Percentiles rank a stretch among this genome's conserved stretches.
These are phyloP conservation scores for Entonaema liquescens DNA, from an alignment of 495 filamentous ascomycete genomes.

Conservation along the genomic window DNA sequence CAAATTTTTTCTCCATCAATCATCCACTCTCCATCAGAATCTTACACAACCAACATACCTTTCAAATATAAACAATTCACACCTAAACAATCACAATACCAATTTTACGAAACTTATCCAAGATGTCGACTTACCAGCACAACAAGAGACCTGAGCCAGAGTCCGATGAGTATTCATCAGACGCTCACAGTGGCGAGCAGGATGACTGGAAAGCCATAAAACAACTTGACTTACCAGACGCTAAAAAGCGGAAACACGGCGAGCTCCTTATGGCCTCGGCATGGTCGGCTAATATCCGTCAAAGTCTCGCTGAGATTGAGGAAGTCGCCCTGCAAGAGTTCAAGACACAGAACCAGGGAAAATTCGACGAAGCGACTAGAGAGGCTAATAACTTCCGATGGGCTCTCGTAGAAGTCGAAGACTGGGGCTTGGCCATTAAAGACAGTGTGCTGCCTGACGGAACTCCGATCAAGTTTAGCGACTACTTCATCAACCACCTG, in stretches of 20 bases:
- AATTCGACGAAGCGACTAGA: not conserved
- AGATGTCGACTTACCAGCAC: not conserved
- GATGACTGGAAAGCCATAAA: not conserved
- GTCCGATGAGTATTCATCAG: not conserved
- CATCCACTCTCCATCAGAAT: not conserved
- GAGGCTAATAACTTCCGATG: not conserved
- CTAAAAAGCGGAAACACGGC: not conserved
- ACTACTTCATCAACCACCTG: not conserved
- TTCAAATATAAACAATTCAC: not conserved
- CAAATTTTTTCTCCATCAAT: not conserved
- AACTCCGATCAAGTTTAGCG: not conserved
- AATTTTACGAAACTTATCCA: not conserved
- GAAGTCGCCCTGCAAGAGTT: not conserved
- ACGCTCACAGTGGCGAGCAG: not conserved
- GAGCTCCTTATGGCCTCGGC: not conserved
- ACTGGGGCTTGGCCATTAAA: conserved; percentile 1
- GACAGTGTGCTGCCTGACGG: not conserved
- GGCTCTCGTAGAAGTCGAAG: not conserved
- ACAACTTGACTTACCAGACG: not conserved
- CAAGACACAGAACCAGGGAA: not conserved
- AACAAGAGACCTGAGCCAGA: too few species aligned
- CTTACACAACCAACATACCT: not conserved
- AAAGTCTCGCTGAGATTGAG: not conserved
- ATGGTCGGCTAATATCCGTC: not conserved
- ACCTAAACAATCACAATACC: not conserved